A percentile compares a stretch with the other conserved stretches of the same genome.
phyloP scores from a whole-genome alignment of 345 rosid species.

The Lenwebbia sp. region DNA sequence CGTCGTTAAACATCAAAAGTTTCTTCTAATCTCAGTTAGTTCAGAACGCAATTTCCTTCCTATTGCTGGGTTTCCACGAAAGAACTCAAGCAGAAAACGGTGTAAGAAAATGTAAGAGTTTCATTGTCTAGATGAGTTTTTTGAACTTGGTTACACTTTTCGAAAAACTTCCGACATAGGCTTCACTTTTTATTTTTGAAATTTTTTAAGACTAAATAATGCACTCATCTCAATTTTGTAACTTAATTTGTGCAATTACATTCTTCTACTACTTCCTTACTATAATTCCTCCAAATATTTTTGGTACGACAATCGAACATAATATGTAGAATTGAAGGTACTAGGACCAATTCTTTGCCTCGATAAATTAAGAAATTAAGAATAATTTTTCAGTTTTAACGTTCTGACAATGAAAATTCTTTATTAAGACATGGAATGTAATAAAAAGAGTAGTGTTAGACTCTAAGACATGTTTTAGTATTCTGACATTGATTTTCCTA shows the following conservation, averaged over 20 bases:
- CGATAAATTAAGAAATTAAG: not conserved
- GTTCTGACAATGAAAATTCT: not conserved
- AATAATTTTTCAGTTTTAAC: not conserved
- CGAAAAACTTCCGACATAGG: not conserved
- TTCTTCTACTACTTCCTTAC: too few relatives aligned
- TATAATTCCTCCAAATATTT: not conserved
- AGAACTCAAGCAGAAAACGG: not conserved
- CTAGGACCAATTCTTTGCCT: not conserved
- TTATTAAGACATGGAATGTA: not conserved
- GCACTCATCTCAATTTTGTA: not conserved
- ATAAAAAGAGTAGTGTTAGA: not conserved
- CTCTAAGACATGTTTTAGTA: not conserved
- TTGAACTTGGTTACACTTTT: accelerated
- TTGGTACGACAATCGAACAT: not conserved
- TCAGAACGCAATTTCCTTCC: not conserved
- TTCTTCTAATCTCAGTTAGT: not conserved
- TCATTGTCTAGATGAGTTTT: accelerated
- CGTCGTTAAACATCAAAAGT: not conserved
- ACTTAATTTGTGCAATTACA: too few relatives aligned
- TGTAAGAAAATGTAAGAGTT: not conserved
- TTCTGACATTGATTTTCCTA: not conserved
- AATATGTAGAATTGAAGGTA: not conserved
- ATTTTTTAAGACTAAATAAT: not conserved
- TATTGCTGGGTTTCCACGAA: not conserved
- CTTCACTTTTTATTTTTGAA: not conserved